These are phyloP conservation scores for Phytophthora melonis DNA, from an alignment of 352 stramenopile species.

Conservation along the genomic window DNA sequence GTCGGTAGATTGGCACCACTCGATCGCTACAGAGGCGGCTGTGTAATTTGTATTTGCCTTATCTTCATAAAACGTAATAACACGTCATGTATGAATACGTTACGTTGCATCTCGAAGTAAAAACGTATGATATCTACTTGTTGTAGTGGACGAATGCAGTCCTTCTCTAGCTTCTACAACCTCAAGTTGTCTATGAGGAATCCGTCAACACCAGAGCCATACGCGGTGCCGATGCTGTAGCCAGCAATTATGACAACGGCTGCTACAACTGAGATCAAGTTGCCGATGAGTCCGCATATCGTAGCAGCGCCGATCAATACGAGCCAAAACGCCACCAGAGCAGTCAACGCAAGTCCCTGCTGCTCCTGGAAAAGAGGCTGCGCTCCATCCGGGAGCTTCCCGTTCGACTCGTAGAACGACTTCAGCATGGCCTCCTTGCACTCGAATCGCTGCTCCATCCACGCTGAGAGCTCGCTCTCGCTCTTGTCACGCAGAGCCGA, in stretches of 20 bases:
- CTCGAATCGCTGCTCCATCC: constrained; percentile 74
- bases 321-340: constrained; percentile 68
- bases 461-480: constrained; percentile 55
- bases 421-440: constrained; percentile 73
- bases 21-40: background rate
- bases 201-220: constrained; percentile 57
- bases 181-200: constrained; percentile 51
- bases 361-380: constrained; percentile 54
- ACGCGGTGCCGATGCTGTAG: constrained; percentile 49
- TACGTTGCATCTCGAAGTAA: background rate
- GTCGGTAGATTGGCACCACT: constrained; percentile 19
- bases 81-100: constrained; percentile 24
- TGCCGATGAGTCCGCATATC: constrained; percentile 44
- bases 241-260: constrained; percentile 32
- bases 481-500: constrained; percentile 42
- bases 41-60: constrained; percentile 24
- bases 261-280: constrained; percentile 34
- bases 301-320: constrained; percentile 42
- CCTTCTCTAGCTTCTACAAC: background rate
- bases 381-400: constrained; percentile 58
- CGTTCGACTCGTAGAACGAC: constrained; percentile 67
- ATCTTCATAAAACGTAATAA: constrained; percentile 8
- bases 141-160: background rate
- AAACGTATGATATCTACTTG: background rate
- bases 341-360: constrained; percentile 35